Conservation (phyloP, 23 red algal genomes). For the Gracilaria caudata region DNA sequence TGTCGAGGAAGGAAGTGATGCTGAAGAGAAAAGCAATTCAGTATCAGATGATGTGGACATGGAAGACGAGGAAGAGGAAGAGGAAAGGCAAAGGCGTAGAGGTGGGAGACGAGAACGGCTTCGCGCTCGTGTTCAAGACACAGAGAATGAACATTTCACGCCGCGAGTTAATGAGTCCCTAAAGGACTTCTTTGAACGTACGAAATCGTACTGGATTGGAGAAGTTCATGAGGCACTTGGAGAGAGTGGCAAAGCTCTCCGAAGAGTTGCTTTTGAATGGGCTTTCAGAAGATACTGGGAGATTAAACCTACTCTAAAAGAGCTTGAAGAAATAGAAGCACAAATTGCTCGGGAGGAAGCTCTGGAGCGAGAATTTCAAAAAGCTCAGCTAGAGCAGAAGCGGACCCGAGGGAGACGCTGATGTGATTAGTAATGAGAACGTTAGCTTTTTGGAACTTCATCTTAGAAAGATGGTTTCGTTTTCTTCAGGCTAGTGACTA, state of each 20-base stretch:
- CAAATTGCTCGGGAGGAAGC: slow-evolving; percentile 52
- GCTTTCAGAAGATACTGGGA: slow-evolving; percentile 75
- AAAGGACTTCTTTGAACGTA: slow-evolving; percentile 83
- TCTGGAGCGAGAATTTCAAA: slow-evolving; percentile 55
- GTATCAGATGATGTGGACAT: slow-evolving; percentile 7
- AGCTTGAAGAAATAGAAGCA: slow-evolving; percentile 76
- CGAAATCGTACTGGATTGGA: slow-evolving; percentile 66
- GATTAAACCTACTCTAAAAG: slow-evolving; percentile 74
- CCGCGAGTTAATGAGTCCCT: slow-evolving; percentile 64
- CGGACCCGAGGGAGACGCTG: slow-evolving; percentile 46
- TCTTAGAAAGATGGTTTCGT: too few species aligned
- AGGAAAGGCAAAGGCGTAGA: slow-evolving; percentile 41
- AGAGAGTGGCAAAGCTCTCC: slow-evolving; percentile 65
- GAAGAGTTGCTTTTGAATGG: slow-evolving; percentile 82
- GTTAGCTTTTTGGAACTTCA: too few species aligned
- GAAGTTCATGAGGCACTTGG: slow-evolving; percentile 79
- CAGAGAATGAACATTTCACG: slow-evolving; percentile 55
- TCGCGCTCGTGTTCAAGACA: slow-evolving; percentile 38
- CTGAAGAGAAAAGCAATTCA: not conserved
- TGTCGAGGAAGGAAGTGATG: slow-evolving; percentile 33
- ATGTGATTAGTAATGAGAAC: not conserved
- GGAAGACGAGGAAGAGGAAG: slow-evolving; percentile 54
- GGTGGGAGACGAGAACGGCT: slow-evolving; percentile 37
- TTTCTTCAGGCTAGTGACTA: too few species aligned
- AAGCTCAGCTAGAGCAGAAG: slow-evolving; percentile 60